Evolutionary conservation across 345 rosid species (phyloP).

Genomic region (Gossypium thurberi): DNA sequence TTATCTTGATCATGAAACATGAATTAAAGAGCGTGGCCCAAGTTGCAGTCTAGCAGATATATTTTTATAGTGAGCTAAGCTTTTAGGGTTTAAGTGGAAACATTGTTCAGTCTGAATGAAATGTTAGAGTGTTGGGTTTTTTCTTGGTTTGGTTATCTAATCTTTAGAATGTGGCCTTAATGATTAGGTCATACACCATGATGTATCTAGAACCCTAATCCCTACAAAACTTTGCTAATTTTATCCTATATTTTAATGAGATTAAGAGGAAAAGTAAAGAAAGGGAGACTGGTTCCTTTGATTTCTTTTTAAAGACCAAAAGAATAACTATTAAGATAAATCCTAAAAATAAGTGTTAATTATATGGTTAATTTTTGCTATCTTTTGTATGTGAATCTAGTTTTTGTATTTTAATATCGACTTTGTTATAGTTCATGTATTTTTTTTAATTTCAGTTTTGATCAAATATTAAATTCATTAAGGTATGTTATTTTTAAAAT

Average conservation of each 20-base stretch:
- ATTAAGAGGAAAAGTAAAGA: background rate
- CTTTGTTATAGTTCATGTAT: too few relatives aligned
- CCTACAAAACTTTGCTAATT: background rate
- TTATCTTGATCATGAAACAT: background rate
- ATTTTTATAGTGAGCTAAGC: background rate
- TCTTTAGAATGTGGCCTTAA: background rate
- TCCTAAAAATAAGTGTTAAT: too few relatives aligned
- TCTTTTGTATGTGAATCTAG: too few relatives aligned
- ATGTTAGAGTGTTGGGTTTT: too few relatives aligned
- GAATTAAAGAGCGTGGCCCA: background rate
- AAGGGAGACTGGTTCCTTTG: background rate
- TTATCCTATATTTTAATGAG: background rate
- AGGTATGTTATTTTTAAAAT: too few relatives aligned
- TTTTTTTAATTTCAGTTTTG: too few relatives aligned
- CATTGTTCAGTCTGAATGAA: too few relatives aligned
- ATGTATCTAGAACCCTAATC: background rate
- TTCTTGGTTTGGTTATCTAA: background rate
- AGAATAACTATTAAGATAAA: background rate
- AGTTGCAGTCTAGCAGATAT: background rate
- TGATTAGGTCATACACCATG: background rate
- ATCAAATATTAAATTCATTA: too few relatives aligned
- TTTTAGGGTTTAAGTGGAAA: background rate
- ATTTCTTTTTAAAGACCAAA: background rate
- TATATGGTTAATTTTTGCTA: too few relatives aligned
- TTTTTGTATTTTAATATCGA: too few relatives aligned